A percentile compares a stretch with the other conserved stretches of the same genome.
Evolutionary conservation across 306 rosid species (phyloP).

Genomic region (cucumber (Cucumis sativus)): DNA sequence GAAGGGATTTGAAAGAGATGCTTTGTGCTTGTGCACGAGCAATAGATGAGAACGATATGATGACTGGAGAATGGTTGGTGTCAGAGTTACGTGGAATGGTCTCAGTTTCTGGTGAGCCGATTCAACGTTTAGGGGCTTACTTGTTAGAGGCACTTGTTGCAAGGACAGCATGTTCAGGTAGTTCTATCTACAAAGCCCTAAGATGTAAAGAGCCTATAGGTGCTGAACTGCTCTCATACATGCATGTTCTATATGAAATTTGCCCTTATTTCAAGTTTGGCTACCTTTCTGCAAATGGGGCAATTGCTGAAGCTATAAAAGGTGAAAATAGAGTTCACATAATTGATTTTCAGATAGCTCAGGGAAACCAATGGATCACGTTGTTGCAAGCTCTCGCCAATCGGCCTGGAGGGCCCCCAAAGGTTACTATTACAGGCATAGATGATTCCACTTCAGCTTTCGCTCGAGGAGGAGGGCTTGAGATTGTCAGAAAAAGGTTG

Average conservation of each 20-base stretch:
- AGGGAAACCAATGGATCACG: conserved; percentile 77
- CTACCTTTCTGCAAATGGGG: conserved; percentile 85
- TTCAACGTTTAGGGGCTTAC: conserved; percentile 82
- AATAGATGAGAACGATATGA: conserved; percentile 38
- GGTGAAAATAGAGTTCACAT: conserved; percentile 57
- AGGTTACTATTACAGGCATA: conserved; percentile 54
- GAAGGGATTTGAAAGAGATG: conserved; percentile 57
- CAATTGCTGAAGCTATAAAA: conserved; percentile 73
- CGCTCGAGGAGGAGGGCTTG: conserved; percentile 77
- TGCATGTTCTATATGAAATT: conserved; percentile 69
- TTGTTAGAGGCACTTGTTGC: conserved; percentile 82
- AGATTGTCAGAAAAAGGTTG: conserved; percentile 49
- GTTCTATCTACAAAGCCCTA: conserved; percentile 58
- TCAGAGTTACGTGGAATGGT: conserved; percentile 60
- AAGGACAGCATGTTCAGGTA: conserved; percentile 69
- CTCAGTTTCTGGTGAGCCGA: conserved; percentile 63
- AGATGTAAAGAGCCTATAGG: conserved; percentile 76
- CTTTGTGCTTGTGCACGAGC: conserved; percentile 73
- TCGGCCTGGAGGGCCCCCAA: conserved; percentile 72
- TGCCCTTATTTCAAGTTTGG: conserved; percentile 86
- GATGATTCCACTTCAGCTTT: conserved; percentile 66
- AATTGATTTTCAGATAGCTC: conserved; percentile 81
- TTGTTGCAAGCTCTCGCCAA: conserved; percentile 62
- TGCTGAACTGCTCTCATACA: conserved; percentile 56
- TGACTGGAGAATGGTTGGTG: conserved; percentile 50